Evolutionary conservation across 2,329 filamentous ascomycete species (phyloP).

Genomic region (Nothophaeocryptopus gaeumannii): DNA sequence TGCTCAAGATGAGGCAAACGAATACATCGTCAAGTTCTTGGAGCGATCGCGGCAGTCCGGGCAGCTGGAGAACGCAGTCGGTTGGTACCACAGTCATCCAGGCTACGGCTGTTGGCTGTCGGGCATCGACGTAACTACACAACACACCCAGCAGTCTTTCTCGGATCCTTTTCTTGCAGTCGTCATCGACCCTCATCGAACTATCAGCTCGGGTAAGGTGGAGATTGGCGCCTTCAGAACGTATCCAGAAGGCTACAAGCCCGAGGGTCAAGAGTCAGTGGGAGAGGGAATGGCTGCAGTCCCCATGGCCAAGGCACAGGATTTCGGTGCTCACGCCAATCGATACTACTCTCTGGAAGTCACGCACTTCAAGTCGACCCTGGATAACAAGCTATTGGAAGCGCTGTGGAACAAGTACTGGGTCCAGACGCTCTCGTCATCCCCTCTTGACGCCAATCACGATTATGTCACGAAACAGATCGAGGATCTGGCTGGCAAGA

Average conservation of each 20-base stretch:
- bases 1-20: constrained; percentile 90
- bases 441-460: constrained; percentile 83
- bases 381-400: constrained; percentile 83
- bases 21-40: constrained; percentile 90
- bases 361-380: constrained; percentile 88
- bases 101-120: constrained; percentile 98
- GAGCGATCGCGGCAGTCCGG: constrained; percentile 71
- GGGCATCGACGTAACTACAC: constrained; percentile 90
- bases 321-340: constrained; percentile 89
- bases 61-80: constrained; percentile 85
- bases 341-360: constrained; percentile 91
- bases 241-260: constrained; percentile 71
- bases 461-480: constrained; percentile 94
- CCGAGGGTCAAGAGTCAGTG: constrained; percentile 39
- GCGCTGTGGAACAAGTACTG: constrained; percentile 98
- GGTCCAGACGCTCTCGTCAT: constrained; percentile 92
- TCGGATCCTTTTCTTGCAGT: constrained; percentile 92
- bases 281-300: constrained; percentile 70
- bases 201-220: constrained; percentile 89
- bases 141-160: constrained; percentile 79
- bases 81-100: constrained; percentile 97
- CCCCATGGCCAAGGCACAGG: constrained; percentile 87
- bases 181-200: constrained; percentile 93
- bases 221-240: constrained; percentile 97
- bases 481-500: constrained; percentile 79